Percentiles rank a stretch among this genome's conserved stretches.
phyloP scores from a whole-genome alignment of 106 monocot species.

The Chionographis japonica region DNA sequence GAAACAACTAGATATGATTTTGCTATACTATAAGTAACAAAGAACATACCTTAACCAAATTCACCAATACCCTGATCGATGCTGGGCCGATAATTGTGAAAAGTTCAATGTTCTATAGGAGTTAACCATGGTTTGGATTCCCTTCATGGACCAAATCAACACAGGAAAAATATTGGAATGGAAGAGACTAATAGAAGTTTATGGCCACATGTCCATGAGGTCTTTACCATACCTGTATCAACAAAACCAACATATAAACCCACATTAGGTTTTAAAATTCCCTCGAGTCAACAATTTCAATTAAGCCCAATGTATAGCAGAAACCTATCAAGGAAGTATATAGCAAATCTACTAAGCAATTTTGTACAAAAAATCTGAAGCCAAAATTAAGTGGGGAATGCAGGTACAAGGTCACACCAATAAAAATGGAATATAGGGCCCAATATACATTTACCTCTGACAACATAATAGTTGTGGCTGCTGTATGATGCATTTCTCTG shows the following conservation, averaged over 20 bases:
- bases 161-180: slow-evolving; percentile 2
- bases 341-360: not conserved
- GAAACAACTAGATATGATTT: too few relatives aligned
- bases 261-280: slow-evolving; percentile 1
- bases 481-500: not conserved
- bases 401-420: not conserved
- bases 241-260: slow-evolving; percentile 9
- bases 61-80: too few relatives aligned
- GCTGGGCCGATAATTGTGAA: too few relatives aligned
- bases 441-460: slow-evolving; percentile 7
- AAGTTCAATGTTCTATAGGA: too few relatives aligned
- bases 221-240: slow-evolving; percentile 10
- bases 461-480: not conserved
- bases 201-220: slow-evolving; percentile 1
- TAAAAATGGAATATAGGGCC: not conserved
- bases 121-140: slow-evolving; percentile 11
- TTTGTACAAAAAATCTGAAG: not conserved
- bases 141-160: slow-evolving; percentile 4
- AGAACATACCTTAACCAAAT: too few relatives aligned
- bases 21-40: too few relatives aligned
- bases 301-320: not conserved
- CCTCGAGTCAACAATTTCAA: not conserved
- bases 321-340: too few relatives aligned
- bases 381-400: too few relatives aligned
- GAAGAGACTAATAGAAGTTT: slow-evolving; percentile 6